Conservation (phyloP, 176 grass and related monocot species). For the Echinochloa phyllopogon region DNA sequence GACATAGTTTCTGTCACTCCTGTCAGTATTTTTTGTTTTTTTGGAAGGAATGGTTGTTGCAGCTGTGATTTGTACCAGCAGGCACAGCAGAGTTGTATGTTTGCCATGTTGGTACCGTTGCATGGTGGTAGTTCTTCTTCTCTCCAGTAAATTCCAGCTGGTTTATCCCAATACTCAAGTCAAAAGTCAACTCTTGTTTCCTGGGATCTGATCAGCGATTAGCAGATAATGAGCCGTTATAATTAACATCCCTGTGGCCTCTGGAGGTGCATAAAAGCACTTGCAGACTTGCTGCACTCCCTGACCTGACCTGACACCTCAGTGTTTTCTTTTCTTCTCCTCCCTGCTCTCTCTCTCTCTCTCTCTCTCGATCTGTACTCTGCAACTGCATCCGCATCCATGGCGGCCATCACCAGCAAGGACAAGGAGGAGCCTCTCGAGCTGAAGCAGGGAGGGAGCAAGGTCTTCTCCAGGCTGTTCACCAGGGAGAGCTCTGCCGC, state of each 20-base stretch:
- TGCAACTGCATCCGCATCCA: conserved; percentile 1
- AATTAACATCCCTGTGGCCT: background rate
- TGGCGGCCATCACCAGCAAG: conserved; percentile 22
- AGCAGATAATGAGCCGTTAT: background rate
- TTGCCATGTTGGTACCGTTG: background rate
- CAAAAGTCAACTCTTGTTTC: conserved; percentile 30
- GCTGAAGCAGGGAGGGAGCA: conserved; percentile 63
- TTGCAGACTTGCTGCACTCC: background rate
- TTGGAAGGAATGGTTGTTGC: background rate
- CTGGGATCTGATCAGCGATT: conserved; percentile 22
- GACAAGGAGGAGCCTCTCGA: conserved; percentile 38
- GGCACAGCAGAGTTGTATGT: background rate
- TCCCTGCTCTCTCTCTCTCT: background rate
- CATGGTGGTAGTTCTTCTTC: background rate
- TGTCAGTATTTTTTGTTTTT: conserved; percentile 1
- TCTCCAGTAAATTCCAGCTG: background rate
- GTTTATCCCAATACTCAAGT: background rate
- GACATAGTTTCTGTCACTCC: background rate
- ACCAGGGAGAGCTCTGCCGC: conserved; percentile 55
- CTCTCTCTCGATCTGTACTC: background rate
- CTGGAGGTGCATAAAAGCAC: conserved; percentile 34
- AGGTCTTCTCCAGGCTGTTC: conserved; percentile 62
- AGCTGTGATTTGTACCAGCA: background rate
- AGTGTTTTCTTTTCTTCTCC: background rate
- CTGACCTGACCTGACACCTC: background rate